Evolutionary conservation across 73 alveolate genomes (phyloP).

Genomic region (Tetrahymena elliotti): DNA sequence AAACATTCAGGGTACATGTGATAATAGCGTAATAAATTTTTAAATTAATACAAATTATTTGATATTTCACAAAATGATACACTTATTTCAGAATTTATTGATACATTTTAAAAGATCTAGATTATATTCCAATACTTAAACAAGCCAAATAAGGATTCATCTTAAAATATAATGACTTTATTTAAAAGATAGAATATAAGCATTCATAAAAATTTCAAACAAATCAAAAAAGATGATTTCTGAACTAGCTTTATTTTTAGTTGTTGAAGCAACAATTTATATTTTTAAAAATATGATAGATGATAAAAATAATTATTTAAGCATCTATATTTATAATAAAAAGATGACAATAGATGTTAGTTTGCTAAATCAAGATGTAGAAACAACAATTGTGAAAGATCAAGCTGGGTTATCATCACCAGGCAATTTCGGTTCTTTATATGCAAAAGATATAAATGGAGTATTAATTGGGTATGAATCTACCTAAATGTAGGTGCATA

Average conservation of each 20-base stretch:
- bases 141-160: too few relatives aligned
- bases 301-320: neutral
- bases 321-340: neutral
- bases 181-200: too few relatives aligned
- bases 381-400: constrained; percentile 3
- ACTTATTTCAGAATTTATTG: too few relatives aligned
- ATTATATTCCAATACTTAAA: too few relatives aligned
- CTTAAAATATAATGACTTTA: too few relatives aligned
- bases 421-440: constrained; percentile 8
- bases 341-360: constrained; percentile 26
- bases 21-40: constrained; percentile 5
- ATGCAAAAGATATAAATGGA: constrained; percentile 45
- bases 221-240: too few relatives aligned
- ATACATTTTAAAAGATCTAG: too few relatives aligned
- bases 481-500: constrained; percentile 3
- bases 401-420: neutral
- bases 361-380: constrained; percentile 3
- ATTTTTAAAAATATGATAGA: too few relatives aligned
- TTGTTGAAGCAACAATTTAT: too few relatives aligned
- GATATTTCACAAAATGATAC: neutral
- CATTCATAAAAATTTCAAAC: too few relatives aligned
- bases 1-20: constrained; percentile 38
- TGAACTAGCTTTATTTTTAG: too few relatives aligned
- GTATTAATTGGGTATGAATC: constrained; percentile 22
- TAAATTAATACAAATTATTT: neutral